phyloP scores from a whole-genome alignment of 2,329 filamentous ascomycete species.

The Graphilbum fragrans region DNA sequence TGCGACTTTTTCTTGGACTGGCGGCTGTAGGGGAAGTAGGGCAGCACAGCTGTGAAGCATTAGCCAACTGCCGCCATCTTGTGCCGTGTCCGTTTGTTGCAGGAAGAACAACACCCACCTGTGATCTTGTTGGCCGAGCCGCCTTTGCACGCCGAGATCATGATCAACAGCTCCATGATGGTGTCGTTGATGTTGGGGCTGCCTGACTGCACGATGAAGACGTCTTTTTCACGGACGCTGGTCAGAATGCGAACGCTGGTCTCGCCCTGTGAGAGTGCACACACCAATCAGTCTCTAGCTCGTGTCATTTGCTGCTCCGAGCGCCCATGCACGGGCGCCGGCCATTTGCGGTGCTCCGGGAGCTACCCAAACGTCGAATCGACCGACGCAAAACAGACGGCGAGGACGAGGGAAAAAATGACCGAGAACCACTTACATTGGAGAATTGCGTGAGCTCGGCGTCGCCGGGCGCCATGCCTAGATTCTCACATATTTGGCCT shows the following conservation, averaged over 20 bases:
- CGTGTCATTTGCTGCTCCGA: neutral
- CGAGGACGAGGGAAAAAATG: neutral
- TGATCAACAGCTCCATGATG: constrained; percentile 97
- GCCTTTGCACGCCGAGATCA: constrained; percentile 97
- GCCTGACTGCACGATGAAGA: constrained; percentile 96
- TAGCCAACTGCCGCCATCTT: too few species aligned
- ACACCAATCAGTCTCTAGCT: neutral
- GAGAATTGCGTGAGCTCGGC: constrained; percentile 59
- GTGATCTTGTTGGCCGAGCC: constrained; percentile 95
- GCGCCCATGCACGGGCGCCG: too few species aligned
- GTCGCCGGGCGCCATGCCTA: constrained; percentile 52
- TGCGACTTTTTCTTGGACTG: constrained; percentile 99
- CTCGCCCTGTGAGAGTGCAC: constrained; percentile 38
- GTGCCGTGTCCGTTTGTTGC: neutral
- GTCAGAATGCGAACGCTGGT: constrained; percentile 58
- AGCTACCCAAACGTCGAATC: too few species aligned
- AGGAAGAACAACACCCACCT: constrained; percentile 35
- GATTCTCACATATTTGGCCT: constrained; percentile 53
- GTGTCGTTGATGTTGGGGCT: constrained; percentile 95
- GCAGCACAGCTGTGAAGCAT: constrained; percentile 65
- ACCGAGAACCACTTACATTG: constrained; percentile 31
- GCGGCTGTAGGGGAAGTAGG: constrained; percentile 97
- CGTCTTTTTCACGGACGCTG: constrained; percentile 90
- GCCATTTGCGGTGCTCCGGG: too few species aligned
- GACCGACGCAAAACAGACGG: too few species aligned